Conservation (phyloP, 2,329 filamentous ascomycete genomes). For the Chrysoporthe deuterocubensis region DNA sequence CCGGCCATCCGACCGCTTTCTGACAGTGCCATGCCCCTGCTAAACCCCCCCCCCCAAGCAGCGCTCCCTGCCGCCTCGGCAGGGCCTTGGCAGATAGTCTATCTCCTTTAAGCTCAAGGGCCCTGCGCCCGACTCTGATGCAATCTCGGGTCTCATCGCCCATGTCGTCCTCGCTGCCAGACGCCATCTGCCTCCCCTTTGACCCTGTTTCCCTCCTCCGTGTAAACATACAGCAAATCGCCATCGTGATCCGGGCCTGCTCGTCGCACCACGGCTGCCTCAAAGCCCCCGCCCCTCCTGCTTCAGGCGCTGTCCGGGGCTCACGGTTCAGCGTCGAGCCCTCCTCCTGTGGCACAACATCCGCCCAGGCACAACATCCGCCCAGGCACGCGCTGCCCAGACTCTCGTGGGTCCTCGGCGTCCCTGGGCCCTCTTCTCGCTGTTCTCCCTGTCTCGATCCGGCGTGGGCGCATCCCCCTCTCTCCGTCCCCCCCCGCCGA, state of each 20-base stretch:
- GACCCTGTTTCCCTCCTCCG: not conserved
- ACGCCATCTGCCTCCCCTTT: not conserved
- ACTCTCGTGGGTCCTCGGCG: not conserved
- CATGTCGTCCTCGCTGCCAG: not conserved
- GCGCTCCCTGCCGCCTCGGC: not conserved
- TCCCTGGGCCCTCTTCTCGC: not conserved
- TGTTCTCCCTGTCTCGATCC: not conserved
- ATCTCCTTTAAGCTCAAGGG: conserved; percentile 23
- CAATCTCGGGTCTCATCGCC: not conserved
- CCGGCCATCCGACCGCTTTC: conserved; percentile 25
- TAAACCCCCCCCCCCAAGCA: not conserved
- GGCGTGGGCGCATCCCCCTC: not conserved
- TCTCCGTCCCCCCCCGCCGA: not conserved
- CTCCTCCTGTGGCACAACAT: not conserved
- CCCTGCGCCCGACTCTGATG: conserved; percentile 1
- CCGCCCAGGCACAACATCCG: not conserved
- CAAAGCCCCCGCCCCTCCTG: not conserved
- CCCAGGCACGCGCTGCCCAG: not conserved
- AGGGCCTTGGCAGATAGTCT: conserved; percentile 18
- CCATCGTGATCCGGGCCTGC: not conserved
- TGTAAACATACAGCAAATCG: not conserved
- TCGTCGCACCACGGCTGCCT: too few species aligned
- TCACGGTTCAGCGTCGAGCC: not conserved
- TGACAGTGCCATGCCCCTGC: conserved; percentile 19
- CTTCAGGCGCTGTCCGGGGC: not conserved